These are phyloP conservation scores for Penicillium griseofulvum DNA, from an alignment of 2,329 filamentous ascomycete genomes.

Conservation along the genomic window DNA sequence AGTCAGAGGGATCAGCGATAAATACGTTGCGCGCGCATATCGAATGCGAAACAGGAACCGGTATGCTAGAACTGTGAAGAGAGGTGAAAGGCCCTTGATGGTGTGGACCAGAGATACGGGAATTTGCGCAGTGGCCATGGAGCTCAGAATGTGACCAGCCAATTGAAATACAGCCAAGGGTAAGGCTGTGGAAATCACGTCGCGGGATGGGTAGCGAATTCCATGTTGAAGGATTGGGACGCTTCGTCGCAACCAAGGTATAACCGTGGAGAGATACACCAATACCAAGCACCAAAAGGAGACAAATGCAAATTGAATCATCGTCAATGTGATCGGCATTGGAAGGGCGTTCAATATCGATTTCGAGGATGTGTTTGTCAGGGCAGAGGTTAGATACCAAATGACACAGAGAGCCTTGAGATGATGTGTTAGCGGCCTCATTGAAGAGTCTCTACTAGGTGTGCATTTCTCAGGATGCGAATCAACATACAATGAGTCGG, in stretches of 20 bases:
- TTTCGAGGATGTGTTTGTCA: conserved; percentile 97
- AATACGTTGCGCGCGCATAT: conserved; percentile 82
- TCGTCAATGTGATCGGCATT: conserved; percentile 85
- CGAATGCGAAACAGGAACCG: conserved; percentile 82
- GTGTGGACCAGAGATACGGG: conserved; percentile 97
- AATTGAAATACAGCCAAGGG: conserved; percentile 92
- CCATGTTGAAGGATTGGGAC: conserved; percentile 80
- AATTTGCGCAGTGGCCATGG: conserved; percentile 89
- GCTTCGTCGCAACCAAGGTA: conserved; percentile 66
- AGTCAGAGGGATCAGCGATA: conserved; percentile 86
- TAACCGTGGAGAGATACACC: conserved; percentile 70
- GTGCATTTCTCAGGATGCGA: neutral
- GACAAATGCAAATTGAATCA: conserved; percentile 92
- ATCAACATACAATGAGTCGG: conserved; percentile 70
- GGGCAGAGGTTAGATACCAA: conserved; percentile 93
- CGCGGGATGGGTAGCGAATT: conserved; percentile 74
- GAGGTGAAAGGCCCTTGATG: conserved; percentile 92
- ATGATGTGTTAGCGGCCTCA: conserved; percentile 65
- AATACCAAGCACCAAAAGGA: conserved; percentile 80
- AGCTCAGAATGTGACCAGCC: conserved; percentile 87
- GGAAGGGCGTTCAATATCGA: conserved; percentile 89
- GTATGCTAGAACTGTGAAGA: conserved; percentile 94
- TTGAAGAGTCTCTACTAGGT: conserved; percentile 31
- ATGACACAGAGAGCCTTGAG: conserved; percentile 74
- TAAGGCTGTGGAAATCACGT: conserved; percentile 83